Base-by-base conservation (phyloP, 148 eudicot species). In the Heliamphora exappendiculata region DNA sequence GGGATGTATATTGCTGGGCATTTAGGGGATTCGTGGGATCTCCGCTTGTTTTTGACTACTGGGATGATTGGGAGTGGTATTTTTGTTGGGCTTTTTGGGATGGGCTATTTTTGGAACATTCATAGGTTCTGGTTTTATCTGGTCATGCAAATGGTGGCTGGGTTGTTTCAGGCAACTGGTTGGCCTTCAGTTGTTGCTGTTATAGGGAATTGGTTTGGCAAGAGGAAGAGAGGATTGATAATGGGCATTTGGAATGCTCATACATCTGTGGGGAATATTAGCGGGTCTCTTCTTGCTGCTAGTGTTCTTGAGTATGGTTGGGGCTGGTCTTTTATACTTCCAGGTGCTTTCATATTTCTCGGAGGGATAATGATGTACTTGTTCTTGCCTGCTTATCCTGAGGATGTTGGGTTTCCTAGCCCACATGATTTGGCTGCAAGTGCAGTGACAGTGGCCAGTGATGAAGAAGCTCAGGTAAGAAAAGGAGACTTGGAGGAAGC, bases 231-330 rank as follows among this genome's bases (percentile, higher is more conserved):
- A 62, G 98, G 98, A 22, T 79, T 95, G 82, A 95, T 95, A 39
- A 95, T 95, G 98, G 98, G 98, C 34, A 68, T 95, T 37, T 95
- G 98, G 98, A 95, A 95, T 83, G 98, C 98, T 75, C 98, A 95
- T 79, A 95, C 98, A 6, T 95, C 98, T 5, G 84, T 92, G 9
- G 98, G 98, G 71, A 95, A 95, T 74, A 95, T 95, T 64, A 80
- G 83, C 34, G 98, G 98, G 1, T 90, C 98, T 0, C 89, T 95
- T 64, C 87, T 95, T 51, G 98, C 98, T 47, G 97, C 98, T 22
- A 74, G 96, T 72, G 97, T 95, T 66, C 84, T 95, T 78, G 77
- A 95, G 13, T 88, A 89, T 65, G 98, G 98, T 16, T 95, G 98
- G 98, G 98, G 98, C 42, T 95, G 97, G 98, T 90, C 94, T 65